Evolutionary conservation across 164 flowering plant species (phyloP), one percentile per base, ranked within the genome.

Genomic region (grape (Vitis vinifera)): DNA sequence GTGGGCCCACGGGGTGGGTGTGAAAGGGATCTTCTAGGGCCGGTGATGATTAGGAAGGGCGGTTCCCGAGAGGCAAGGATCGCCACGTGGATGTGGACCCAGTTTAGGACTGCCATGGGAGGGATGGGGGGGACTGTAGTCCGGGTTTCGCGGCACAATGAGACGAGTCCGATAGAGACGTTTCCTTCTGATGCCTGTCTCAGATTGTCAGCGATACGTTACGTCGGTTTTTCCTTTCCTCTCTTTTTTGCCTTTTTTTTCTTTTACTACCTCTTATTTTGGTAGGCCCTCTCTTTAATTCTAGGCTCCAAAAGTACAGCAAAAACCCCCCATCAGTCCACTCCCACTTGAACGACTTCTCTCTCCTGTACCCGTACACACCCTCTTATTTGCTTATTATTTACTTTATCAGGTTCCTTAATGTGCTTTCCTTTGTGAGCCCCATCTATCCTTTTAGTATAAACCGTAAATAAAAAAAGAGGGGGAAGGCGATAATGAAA

Each of bases 91-190:
- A 37, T 37, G 44, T 3, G 44, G 77, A 1, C 78, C 68, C 47
- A 66, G 51, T 0, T 2, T 57, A 60, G 71, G 27, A 2, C 27
- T 23, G 27, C 2, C 2, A 23, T 23, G 27, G 65, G 44, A 19
- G 13, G 59, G 44, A 61, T 30, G 70, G 70, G 57, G 78, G 72
- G 68, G 81, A 78, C 85, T 77, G 82, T 81, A 84, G 81, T 86
- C 88, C 89, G 89, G 74, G 81, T 84, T 87, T 87, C 80, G 23
- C 91, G 91, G 91, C 85, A 76, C 63, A 73, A 83, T 74, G 81
- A 78, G 88, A 84, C 86, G 84, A 80, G 71, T n/a, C 51, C 69
- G 90, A 86, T 78, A 53, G 76, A 4, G 94, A 87, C 91, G 12
- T 48, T 79, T 83, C 91, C 68, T 68, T 57, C 84, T 72, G 79